Base-by-base conservation (phyloP, 805 yeast species). In the Lachancea quebecensis region DNA sequence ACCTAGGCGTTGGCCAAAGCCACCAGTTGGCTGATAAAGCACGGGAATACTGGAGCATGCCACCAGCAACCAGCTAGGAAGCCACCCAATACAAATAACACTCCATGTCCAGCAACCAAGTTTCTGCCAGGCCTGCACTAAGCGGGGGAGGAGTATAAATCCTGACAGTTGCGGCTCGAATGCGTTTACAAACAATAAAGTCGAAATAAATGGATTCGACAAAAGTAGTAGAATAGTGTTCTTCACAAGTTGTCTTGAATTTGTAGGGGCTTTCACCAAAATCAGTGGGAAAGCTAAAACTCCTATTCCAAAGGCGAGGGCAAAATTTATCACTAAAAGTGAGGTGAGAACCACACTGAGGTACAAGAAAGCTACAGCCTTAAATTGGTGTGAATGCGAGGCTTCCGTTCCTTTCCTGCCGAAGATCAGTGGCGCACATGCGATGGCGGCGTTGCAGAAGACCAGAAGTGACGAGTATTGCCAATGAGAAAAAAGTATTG, bases 101-200 rank as follows among this genome's bases (percentile, higher is more conserved):
- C 78, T 73, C 90, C 95, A 88, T 0, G 95, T 85, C 91, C 95
- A 88, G 48, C 85, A 81, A 45, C 83, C 84, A 46, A 85, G 65
- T 33, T 80, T 77, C 21, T 69, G 58, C 83, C 90, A 86, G 2
- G 87, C 78, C 25, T 75, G 69, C 10, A 81, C 60, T 12, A 89
- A 66, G 0, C 79, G 78, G 16, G 64, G 58, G 43, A 82, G 69
- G 4, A 81, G 55, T 9, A 68, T 42, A 7, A 52, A 62, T 4
- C 69, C 62, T 0, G 71, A 67, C 1, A 68, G 51, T 32, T 56
- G 62, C 11, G 70, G 66, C 39, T 64, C 60, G 39, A 64, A 43
- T 7, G 62, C 50, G 37, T 60, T 63, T 39, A 50, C 59, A 42
- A 64, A 59, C 33, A 52, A 65, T 61, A 53, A 57, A 43, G 66